These are phyloP conservation scores for Barnettozyma populi DNA, from an alignment of 805 yeast species.

Conservation along the genomic window DNA sequence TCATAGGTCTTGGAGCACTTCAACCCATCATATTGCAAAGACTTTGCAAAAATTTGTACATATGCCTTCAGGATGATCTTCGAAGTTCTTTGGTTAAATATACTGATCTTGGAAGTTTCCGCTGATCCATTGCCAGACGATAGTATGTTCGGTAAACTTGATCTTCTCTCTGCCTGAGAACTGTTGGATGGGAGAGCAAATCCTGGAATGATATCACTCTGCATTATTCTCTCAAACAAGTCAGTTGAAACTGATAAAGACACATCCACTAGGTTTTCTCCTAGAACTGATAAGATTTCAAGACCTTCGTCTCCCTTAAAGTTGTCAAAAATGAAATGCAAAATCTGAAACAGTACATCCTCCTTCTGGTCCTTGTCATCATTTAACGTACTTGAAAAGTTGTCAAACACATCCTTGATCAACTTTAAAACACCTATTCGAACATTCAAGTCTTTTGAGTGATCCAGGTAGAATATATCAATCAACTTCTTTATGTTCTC, in stretches of 20 bases:
- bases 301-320: constrained; percentile 16
- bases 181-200: constrained; percentile 1
- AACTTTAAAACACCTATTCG: constrained; percentile 29
- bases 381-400: constrained; percentile 13
- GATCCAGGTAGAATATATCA: constrained; percentile 36
- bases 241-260: constrained; percentile 6
- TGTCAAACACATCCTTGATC: constrained; percentile 22
- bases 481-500: constrained; percentile 40
- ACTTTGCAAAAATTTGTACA: constrained; percentile 25
- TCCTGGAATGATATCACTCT: constrained; percentile 23
- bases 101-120: neutral
- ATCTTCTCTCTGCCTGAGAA: constrained; percentile 17
- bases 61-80: constrained; percentile 18
- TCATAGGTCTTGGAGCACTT: constrained; percentile 26
- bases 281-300: constrained; percentile 28
- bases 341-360: constrained; percentile 11
- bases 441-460: constrained; percentile 19
- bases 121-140: constrained; percentile 6
- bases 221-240: constrained; percentile 20
- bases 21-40: constrained; percentile 21
- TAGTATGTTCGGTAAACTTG: constrained; percentile 21
- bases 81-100: constrained; percentile 14
- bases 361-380: constrained; percentile 8
- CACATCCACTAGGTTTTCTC: constrained; percentile 26
- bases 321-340: constrained; percentile 15